These are phyloP conservation scores for Tetrastigma voinierianum DNA, from an alignment of 164 flowering plant species.

Conservation along the genomic window DNA sequence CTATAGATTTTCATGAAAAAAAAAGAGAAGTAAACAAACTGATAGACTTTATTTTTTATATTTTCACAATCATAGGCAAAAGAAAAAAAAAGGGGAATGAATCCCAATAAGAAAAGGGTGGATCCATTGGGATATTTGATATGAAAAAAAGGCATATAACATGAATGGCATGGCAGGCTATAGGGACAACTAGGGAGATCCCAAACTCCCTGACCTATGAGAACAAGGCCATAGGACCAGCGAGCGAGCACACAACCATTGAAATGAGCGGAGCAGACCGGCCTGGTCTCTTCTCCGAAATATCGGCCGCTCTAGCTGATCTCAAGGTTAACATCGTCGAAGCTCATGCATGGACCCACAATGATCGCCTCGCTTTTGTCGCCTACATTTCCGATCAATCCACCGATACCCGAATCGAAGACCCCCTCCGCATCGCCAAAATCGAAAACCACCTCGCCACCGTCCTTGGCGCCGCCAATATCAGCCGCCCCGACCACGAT, in stretches of 20 bases:
- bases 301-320: conserved; percentile 66
- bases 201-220: conserved; percentile 13
- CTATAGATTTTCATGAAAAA: too few species aligned
- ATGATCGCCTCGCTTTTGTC: conserved; percentile 58
- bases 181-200: conserved; percentile 30
- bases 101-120: too few species aligned
- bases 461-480: conserved; percentile 41
- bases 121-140: too few species aligned
- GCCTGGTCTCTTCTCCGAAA: conserved; percentile 81
- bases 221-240: background rate
- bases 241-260: conserved; percentile 49
- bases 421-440: conserved; percentile 47
- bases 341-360: conserved; percentile 89
- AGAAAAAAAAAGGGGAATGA: too few species aligned
- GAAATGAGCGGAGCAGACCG: conserved; percentile 64
- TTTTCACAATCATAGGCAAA: too few species aligned
- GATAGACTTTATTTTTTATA: too few species aligned
- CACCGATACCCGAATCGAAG: conserved; percentile 38
- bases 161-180: conserved; percentile 40
- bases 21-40: too few species aligned
- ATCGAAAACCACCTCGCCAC: conserved; percentile 59
- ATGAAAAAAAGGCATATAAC: background rate
- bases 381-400: conserved; percentile 53
- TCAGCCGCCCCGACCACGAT: conserved; percentile 19
- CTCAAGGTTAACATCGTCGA: conserved; percentile 63